Conservation (phyloP, 2,329 filamentous ascomycete species). For the Sclerotiophoma versabilis region DNA sequence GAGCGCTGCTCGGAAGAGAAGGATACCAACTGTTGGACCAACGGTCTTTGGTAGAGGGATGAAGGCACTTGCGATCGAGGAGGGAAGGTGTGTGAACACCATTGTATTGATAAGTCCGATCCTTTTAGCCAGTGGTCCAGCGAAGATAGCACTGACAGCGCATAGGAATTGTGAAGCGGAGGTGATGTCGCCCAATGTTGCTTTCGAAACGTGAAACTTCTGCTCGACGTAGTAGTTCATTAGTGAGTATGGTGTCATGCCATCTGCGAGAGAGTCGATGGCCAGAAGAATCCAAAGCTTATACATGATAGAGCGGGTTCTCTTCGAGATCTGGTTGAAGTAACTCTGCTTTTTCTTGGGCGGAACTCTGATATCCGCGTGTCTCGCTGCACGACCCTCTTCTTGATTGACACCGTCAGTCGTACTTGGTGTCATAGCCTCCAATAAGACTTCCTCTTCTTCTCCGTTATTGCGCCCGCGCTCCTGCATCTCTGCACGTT, state of each 20-base stretch:
- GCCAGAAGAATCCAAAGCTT: conserved; percentile 70
- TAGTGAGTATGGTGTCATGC: conserved; percentile 57
- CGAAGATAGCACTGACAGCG: conserved; percentile 63
- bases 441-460: conserved; percentile 45
- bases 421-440: conserved; percentile 43
- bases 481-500: conserved; percentile 34
- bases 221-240: conserved; percentile 49
- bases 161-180: conserved; percentile 56
- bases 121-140: conserved; percentile 63
- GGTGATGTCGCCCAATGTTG: conserved; percentile 67
- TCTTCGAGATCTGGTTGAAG: conserved; percentile 63
- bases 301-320: conserved; percentile 66
- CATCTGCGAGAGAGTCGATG: conserved; percentile 70
- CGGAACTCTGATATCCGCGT: conserved; percentile 23
- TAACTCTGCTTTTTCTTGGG: conserved; percentile 42
- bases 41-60: conserved; percentile 64
- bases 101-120: conserved; percentile 68
- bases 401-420: conserved; percentile 41
- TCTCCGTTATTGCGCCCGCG: conserved; percentile 29
- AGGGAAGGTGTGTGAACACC: conserved; percentile 62
- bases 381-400: conserved; percentile 19
- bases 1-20: conserved; percentile 67
- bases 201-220: conserved; percentile 52
- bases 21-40: conserved; percentile 60
- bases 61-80: conserved; percentile 61